phyloP scores from a whole-genome alignment of 2,329 filamentous ascomycete genomes.

The Sarocladium brachiariae region DNA sequence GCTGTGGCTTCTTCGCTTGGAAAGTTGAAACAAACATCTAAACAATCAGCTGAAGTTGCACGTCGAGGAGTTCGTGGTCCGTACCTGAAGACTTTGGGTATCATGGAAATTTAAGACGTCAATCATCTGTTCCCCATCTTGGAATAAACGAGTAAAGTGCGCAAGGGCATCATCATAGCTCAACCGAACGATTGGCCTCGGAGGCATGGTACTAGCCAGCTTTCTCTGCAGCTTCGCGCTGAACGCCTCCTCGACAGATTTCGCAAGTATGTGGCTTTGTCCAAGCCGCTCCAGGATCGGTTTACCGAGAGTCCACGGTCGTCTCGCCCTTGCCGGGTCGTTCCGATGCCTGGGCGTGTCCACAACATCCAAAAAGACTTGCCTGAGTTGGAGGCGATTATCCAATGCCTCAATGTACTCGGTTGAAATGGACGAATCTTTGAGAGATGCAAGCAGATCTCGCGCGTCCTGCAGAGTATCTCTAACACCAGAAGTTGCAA shows the following conservation, averaged over 20 bases:
- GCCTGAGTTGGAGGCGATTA: conserved; percentile 59
- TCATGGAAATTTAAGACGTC: conserved; percentile 62
- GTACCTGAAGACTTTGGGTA: conserved; percentile 62
- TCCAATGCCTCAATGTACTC: conserved; percentile 50
- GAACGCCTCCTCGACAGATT: conserved; percentile 68
- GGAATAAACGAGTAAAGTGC: conserved; percentile 63
- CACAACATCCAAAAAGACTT: conserved; percentile 51
- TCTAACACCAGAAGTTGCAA: conserved; percentile 51
- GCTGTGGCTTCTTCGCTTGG: conserved; percentile 72
- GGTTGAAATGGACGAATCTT: conserved; percentile 28
- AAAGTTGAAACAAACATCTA: conserved; percentile 70
- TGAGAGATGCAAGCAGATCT: conserved; percentile 38
- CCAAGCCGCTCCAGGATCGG: conserved; percentile 48
- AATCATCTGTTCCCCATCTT: conserved; percentile 63
- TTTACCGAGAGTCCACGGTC: conserved; percentile 45
- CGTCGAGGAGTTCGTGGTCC: conserved; percentile 15
- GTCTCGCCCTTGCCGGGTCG: conserved; percentile 38
- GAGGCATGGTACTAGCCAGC: conserved; percentile 87
- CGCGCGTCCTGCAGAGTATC: conserved; percentile 47
- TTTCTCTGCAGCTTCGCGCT: conserved; percentile 87
- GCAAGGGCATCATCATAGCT: conserved; percentile 64
- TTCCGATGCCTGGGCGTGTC: conserved; percentile 40
- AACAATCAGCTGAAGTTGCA: neutral
- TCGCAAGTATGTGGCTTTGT: conserved; percentile 54
- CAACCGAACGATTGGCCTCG: conserved; percentile 77